Conservation (phyloP, 495 filamentous ascomycete species). For the Penicillium crystallinum region DNA sequence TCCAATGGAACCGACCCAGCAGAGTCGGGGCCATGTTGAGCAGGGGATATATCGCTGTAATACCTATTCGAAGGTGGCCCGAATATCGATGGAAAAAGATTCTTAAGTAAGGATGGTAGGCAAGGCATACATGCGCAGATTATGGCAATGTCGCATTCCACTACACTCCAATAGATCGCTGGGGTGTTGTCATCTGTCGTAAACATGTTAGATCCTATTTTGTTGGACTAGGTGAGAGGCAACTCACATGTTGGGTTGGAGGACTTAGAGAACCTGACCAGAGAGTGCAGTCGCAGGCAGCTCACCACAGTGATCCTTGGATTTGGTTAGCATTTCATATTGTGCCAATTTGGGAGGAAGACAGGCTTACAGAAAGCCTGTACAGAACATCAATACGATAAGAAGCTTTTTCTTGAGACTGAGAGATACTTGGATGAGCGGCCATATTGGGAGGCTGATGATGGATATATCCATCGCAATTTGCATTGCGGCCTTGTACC, state of each 20-base stretch:
- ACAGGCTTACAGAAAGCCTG: background rate
- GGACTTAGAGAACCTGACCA: background rate
- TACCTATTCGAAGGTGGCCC: background rate
- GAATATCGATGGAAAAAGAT: background rate
- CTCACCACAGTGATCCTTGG: background rate
- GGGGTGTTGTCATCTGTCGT: background rate
- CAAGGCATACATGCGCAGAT: background rate
- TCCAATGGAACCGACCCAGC: too few relatives aligned
- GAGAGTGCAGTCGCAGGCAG: background rate
- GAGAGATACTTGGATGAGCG: background rate
- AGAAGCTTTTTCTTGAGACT: background rate
- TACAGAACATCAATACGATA: background rate
- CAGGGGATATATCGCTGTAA: background rate
- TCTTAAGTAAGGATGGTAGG: background rate
- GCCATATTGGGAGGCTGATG: background rate
- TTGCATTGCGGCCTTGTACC: background rate
- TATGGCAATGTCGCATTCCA: background rate
- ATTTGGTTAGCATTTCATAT: background rate
- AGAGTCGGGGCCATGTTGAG: too few relatives aligned
- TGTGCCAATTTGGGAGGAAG: background rate
- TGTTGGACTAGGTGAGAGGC: too few relatives aligned
- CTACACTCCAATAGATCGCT: background rate
- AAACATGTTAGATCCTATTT: background rate
- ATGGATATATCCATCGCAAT: background rate
- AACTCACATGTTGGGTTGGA: background rate